Percentiles rank a stretch among this genome's conserved stretches.
These are phyloP conservation scores for Leccinum cinnamomeum DNA, from an alignment of 1,284 basidiomycete genomes.

Conservation along the genomic window DNA sequence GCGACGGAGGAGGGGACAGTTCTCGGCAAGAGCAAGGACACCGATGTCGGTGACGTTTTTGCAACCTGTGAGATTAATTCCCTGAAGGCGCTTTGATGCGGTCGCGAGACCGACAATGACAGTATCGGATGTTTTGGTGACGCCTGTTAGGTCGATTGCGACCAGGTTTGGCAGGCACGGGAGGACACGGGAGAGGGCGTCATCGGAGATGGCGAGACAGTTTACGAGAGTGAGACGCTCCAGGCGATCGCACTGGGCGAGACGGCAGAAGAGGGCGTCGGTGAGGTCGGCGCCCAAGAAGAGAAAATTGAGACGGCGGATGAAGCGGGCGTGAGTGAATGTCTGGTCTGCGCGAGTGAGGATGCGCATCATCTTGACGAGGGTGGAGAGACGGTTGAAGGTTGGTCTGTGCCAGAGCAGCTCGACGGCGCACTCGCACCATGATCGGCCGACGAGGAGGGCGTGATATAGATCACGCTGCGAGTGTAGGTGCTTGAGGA, in stretches of 20 bases:
- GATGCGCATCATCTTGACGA: constrained; percentile 77
- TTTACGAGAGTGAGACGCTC: constrained; percentile 92
- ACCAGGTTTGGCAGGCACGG: constrained; percentile 75
- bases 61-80: constrained; percentile 90
- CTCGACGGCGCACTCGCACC: constrained; percentile 96
- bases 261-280: constrained; percentile 76
- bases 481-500: constrained; percentile 81
- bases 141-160: constrained; percentile 86
- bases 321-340: constrained; percentile 86
- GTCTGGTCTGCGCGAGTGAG: constrained; percentile 64
- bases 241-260: constrained; percentile 78
- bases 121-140: constrained; percentile 66
- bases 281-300: constrained; percentile 70
- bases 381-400: constrained; percentile 68
- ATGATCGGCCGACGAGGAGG: constrained; percentile 84
- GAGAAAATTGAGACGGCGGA: constrained; percentile 90
- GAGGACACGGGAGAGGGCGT: constrained; percentile 69
- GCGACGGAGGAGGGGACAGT: constrained; percentile 79
- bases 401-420: constrained; percentile 93
- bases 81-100: constrained; percentile 80
- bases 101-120: constrained; percentile 72
- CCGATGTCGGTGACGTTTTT: constrained; percentile 79
- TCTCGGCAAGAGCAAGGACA: constrained; percentile 72
- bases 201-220: constrained; percentile 73
- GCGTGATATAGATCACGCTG: constrained; percentile 74